Conservation (phyloP, 495 filamentous ascomycete species). For the Aspergillus coremiiformis region DNA sequence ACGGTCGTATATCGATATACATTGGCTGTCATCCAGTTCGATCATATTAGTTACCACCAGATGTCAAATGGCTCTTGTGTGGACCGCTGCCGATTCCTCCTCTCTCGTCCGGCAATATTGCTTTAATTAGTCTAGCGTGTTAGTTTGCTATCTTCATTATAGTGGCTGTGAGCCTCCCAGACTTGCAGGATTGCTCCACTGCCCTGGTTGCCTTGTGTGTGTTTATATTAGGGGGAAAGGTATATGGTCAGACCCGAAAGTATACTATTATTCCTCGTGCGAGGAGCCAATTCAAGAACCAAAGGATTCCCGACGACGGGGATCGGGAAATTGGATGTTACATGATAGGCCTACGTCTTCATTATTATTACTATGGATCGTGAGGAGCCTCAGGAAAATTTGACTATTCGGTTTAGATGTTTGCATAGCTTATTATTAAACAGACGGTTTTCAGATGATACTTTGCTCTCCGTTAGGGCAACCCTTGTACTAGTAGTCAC, state of each 20-base stretch:
- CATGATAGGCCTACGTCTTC: background rate
- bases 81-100: conserved; percentile 1
- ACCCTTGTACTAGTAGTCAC: no score
- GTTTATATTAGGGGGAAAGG: conserved; percentile 4
- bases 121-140: conserved; percentile 23
- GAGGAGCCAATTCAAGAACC: background rate
- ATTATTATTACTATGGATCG: conserved; percentile 8
- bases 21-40: conserved; percentile 21
- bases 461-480: background rate
- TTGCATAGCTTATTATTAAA: conserved; percentile 20
- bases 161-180: conserved; percentile 6
- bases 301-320: background rate
- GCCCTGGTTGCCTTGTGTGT: background rate
- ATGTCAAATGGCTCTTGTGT: conserved; percentile 3
- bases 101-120: conserved; percentile 11
- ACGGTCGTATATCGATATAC: conserved; percentile 14
- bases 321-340: conserved; percentile 1
- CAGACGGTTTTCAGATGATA: conserved; percentile 6
- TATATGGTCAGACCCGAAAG: conserved; percentile 2
- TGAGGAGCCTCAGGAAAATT: conserved; percentile 14
- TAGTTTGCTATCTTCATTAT: conserved; percentile 14
- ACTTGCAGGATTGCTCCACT: background rate
- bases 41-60: conserved; percentile 24
- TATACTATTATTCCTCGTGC: conserved; percentile 7
- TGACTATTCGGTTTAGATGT: conserved; percentile 20